Base-by-base conservation (phyloP, 768 basidiomycete genomes). In the Hygrophorus pudorinus region DNA sequence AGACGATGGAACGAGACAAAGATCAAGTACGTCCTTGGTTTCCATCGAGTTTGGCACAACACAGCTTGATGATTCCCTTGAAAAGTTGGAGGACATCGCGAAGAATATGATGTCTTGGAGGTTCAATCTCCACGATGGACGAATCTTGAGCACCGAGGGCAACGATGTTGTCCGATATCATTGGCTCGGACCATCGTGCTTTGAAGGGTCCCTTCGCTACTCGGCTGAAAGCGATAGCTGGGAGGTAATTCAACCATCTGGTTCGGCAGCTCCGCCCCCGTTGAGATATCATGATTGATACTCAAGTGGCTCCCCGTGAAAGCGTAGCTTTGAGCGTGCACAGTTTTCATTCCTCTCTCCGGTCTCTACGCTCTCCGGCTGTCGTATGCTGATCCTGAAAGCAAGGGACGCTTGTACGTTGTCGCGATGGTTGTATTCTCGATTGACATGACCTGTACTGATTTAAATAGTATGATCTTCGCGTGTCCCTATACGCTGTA, bases 1-100 rank as follows among this genome's bases (percentile, higher is more conserved):
- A 59, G 38, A 52, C 46, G 8, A 53, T 56, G 34, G 55, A 59
- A 8, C 40, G 35, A 3, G 50, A 57, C 38, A 51, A 47, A 34
- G 55, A 52, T 30, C 51, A 59, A 41, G 41, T 42, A 42, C 5
- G 24, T 24, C 24, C 8, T 28, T 13, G 14, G 27, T 11, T 8
- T 5, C 4, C 14, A 6, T 31, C 4, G 11, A 29, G 16, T 30
- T n/a, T n/a, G n/a, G n/a, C n/a, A 5, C 29, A 12, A 17, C 13
- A n/a, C 14, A 7, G 28, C 9, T 30, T 42, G 11, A 17, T 29
- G 13, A 30, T 18, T n/a, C 14, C 30, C 7, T 42, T n/a, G n/a
- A 11, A 24, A 10, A 42, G 41, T 14, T 42, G 29, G 30, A 28
- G 2, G 41, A 1, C n/a, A 42, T 42, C 30, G 41, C 41, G 10